Base-by-base conservation (phyloP, 2,329 filamentous ascomycete genomes). In the Cercospora sojina region DNA sequence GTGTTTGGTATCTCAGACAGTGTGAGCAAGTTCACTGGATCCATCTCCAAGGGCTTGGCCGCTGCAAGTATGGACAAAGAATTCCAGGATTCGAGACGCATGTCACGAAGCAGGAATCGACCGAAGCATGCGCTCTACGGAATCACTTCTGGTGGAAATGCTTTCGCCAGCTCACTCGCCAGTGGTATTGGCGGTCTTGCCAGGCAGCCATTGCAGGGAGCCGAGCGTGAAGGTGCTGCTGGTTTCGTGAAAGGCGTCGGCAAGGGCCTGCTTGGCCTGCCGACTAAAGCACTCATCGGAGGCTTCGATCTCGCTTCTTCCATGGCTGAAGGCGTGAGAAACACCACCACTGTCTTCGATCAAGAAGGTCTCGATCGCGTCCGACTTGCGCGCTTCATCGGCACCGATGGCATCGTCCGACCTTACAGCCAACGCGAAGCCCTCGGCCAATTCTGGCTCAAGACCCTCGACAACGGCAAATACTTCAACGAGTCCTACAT, bases 401-500 rank as follows among this genome's bases (percentile, higher is more conserved):
- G 92, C 16, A 87, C 89, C 49, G 94, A 99, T 77, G 95, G 95
- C 47, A 91, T 99, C 67, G 93, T 99, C 35, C 90, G 94, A 3
- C 93, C 95, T 0, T 99, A 97, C 83, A 93, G 90, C 64, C 91
- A 96, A 77, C 91, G 95, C 56, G 95, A 99, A 83, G 93, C 95
- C 0, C 88, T 99, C 3, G 95, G 95, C 0, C 95, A 99, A 78
- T 97, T 92, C 83, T 99, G 95, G 96, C 88, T 99, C 70, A 99
- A 99, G 84, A 96, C 97, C 66, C 88, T 96, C 10, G 95, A 99
- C 80, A 95, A 97, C 71, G 95, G 95, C 68, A 95, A 93, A 78
- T 98, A 94, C 83, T 99, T 99, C 86, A 90, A 96, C 80, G 95
- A 99, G 79, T 87, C 92, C 77, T 99, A 99, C 81, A 95, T 99